A percentile compares a stretch with the other conserved stretches of the same genome.
These are phyloP conservation scores for Rhinocladiella mackenziei DNA, from an alignment of 2,329 filamentous ascomycete genomes.

Conservation along the genomic window DNA sequence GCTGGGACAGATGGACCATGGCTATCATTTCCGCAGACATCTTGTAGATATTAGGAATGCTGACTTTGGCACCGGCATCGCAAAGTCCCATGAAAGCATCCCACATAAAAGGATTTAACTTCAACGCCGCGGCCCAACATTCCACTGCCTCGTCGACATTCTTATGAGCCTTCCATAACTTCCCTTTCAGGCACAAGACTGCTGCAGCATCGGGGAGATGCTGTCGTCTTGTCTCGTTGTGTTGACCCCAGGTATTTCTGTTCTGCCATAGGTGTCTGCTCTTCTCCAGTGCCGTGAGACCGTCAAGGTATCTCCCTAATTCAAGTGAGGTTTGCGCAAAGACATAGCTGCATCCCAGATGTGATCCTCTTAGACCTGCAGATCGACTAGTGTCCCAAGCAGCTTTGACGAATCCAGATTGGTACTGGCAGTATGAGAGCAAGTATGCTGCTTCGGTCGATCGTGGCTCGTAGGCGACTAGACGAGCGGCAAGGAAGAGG, in stretches of 20 bases:
- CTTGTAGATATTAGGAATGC: slow-evolving; percentile 82
- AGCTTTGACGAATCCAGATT: slow-evolving; percentile 75
- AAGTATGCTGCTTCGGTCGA: slow-evolving; percentile 78
- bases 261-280: slow-evolving; percentile 70
- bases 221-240: slow-evolving; percentile 70
- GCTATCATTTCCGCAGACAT: slow-evolving; percentile 61
- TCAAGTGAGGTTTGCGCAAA: slow-evolving; percentile 85
- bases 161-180: slow-evolving; percentile 75
- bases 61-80: slow-evolving; percentile 68
- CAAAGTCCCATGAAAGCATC: slow-evolving; percentile 88
- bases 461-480: slow-evolving; percentile 77
- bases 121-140: slow-evolving; percentile 83
- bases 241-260: slow-evolving; percentile 74
- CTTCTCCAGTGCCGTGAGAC: slow-evolving; percentile 78
- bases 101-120: slow-evolving; percentile 95
- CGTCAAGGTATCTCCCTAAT: slow-evolving; percentile 74
- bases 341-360: slow-evolving; percentile 84
- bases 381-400: slow-evolving; percentile 79
- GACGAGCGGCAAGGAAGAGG: slow-evolving; percentile 84
- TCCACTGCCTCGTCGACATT: slow-evolving; percentile 78
- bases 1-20: slow-evolving; percentile 36
- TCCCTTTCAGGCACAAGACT: slow-evolving; percentile 78
- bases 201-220: slow-evolving; percentile 78
- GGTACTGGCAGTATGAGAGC: slow-evolving; percentile 77
- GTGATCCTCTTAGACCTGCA: slow-evolving; percentile 64